Base-by-base conservation (phyloP, 331 rosid species). In the Cydonia oblonga region DNA sequence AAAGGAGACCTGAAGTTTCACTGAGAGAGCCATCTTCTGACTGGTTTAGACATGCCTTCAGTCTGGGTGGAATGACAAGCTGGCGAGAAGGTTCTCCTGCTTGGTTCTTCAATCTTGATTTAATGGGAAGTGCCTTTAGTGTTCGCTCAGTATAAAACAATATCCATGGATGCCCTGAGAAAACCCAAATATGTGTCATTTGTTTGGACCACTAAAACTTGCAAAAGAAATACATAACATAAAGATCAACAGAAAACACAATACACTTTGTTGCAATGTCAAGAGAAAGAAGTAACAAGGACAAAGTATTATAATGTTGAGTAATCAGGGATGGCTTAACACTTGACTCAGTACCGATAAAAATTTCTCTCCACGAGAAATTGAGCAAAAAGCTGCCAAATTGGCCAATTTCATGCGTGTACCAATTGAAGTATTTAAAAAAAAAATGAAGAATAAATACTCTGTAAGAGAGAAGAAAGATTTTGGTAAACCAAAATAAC, bases 81-180 rank as follows among this genome's bases (percentile, higher is more conserved):
- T 67, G 92, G 44, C 72, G 81, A 78, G 79, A 73, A 38, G 86
- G 32, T n/a, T 75, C 80, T 58, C 89, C 86, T 5, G 40, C 58
- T 78, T 80, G 90, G 76, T 88, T 81, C 84, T 86, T 90, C 51
- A 49, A 74, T 66, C 77, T 90, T 57, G 80, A 67, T 78, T 83
- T 91, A 68, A 87, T 28, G 40, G 99, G 90, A 13, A 95, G 85
- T 72, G 81, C 70, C 58, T 78, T 80, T 23, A 86, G 73, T 7
- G 96, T 76, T 9, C 88, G 85, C 22, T 84, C 93, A 6, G 99
- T 95, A 78, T 95, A 90, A 81, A 95, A 95, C 76, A 88, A 72
- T 68, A 95, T 75, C 99, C 99, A 95, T n/a, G 99, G 96, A 81
- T 95, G 96, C 81, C 93, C 99, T 95, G 96, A 79, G 79, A 74